Conservation (phyloP, 352 stramenopile species). For the Pythium aquatile region DNA sequence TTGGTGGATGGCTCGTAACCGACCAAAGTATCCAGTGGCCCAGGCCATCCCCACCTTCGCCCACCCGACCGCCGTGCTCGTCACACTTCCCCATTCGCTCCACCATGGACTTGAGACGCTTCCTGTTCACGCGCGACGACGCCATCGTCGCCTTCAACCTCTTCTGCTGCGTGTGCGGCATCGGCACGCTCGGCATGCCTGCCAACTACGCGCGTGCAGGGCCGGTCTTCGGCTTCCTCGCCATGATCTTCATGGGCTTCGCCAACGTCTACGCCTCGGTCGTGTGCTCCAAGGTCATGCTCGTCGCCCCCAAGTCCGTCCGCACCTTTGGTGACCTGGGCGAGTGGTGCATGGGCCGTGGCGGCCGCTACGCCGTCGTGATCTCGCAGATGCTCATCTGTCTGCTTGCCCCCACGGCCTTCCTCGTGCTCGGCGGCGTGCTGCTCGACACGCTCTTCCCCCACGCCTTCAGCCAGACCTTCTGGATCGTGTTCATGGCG, state of each 20-base stretch:
- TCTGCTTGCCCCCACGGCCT: constrained; percentile 18
- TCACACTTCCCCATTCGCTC: no score
- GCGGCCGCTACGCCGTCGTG: constrained; percentile 26
- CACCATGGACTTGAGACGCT: no score
- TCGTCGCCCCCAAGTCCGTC: constrained; percentile 27
- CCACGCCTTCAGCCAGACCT: constrained; percentile 15
- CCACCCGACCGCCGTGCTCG: no score
- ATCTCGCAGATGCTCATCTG: constrained; percentile 25
- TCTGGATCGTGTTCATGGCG: constrained; percentile 36
- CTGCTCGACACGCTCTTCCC: constrained; percentile 32
- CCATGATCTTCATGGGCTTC: constrained; percentile 30
- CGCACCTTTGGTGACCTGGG: constrained; percentile 33
- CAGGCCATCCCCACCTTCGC: no score
- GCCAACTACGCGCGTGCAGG: constrained; percentile 67
- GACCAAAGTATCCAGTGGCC: neutral
- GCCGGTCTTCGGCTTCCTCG: constrained; percentile 24
- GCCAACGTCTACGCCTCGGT: constrained; percentile 23
- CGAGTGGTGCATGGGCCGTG: constrained; percentile 29
- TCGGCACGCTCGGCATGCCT: constrained; percentile 69
- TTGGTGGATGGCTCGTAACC: neutral
- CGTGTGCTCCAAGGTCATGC: constrained; percentile 39
- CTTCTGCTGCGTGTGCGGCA: constrained; percentile 66
- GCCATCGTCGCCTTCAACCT: constrained; percentile 35
- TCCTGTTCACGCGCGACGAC: constrained; percentile 11
- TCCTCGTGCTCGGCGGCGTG: constrained; percentile 28